phyloP scores from a whole-genome alignment of 768 basidiomycete genomes.

The Pluteus cervinus region DNA sequence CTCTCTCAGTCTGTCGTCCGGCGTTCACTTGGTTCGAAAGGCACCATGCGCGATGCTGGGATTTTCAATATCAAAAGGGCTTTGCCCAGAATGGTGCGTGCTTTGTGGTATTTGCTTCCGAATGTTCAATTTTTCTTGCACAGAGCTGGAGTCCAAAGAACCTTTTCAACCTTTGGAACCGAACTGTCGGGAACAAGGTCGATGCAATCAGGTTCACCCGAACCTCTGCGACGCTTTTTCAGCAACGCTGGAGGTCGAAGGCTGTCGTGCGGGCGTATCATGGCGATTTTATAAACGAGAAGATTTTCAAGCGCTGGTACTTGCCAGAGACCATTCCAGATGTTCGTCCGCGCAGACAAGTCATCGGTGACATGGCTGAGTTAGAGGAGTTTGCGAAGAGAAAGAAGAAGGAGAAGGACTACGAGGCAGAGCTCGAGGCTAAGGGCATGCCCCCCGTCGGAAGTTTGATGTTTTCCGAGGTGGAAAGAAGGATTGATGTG shows the following conservation, averaged over 20 bases:
- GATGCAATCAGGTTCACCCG: conserved; percentile 53
- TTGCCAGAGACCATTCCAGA: conserved; percentile 83
- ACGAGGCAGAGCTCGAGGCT: conserved; percentile 44
- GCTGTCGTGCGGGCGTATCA: conserved; percentile 89
- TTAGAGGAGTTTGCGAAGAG: conserved; percentile 58
- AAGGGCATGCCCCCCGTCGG: conserved; percentile 84
- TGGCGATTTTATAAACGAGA: conserved; percentile 89
- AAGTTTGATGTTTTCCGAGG: conserved; percentile 90
- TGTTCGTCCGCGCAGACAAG: conserved; percentile 57
- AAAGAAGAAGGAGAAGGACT: conserved; percentile 41
- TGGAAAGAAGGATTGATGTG: conserved; percentile 93
- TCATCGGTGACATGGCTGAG: conserved; percentile 34
- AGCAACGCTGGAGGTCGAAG: conserved; percentile 89
- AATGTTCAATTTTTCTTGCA: conserved; percentile 1
- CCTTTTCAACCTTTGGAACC: conserved; percentile 83
- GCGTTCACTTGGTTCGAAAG: too few relatives aligned
- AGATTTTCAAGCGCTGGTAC: conserved; percentile 93
- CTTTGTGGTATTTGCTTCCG: background rate
- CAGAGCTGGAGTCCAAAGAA: conserved; percentile 89
- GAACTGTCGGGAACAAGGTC: conserved; percentile 48
- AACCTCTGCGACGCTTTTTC: conserved; percentile 64
- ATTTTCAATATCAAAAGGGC: conserved; percentile 37
- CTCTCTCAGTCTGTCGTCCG: too few relatives aligned
- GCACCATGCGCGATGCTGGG: conserved; percentile 34
- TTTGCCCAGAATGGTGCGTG: conserved; percentile 75